phyloP scores from a whole-genome alignment of 164 flowering plant genomes.

The Liquidambar formosana region DNA sequence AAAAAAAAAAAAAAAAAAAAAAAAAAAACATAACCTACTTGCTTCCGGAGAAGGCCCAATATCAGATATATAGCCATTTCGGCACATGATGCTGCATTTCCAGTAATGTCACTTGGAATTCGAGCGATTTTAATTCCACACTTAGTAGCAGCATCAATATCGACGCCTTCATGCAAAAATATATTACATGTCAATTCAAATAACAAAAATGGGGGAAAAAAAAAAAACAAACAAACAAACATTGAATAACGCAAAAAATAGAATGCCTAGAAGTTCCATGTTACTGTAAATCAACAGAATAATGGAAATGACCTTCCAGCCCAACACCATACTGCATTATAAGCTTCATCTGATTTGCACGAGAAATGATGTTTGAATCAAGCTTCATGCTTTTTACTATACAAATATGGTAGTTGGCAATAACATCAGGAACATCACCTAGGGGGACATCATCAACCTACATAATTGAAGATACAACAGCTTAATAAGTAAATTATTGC shows the following conservation, averaged over 20 bases:
- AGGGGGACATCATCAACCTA: constrained; percentile 83
- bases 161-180: constrained; percentile 60
- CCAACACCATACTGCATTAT: constrained; percentile 94
- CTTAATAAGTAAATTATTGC: not conserved
- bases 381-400: constrained; percentile 60
- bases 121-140: constrained; percentile 86
- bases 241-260: not conserved
- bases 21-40: constrained; percentile 40
- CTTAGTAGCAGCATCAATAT: constrained; percentile 72
- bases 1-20: not conserved
- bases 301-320: constrained; percentile 57
- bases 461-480: constrained; percentile 1
- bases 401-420: constrained; percentile 67
- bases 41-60: constrained; percentile 85
- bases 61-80: constrained; percentile 91
- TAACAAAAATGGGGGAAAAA: too few relatives aligned
- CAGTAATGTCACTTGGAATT: constrained; percentile 69
- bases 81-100: constrained; percentile 91
- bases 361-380: constrained; percentile 54
- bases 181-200: constrained; percentile 2
- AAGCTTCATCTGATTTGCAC: constrained; percentile 78
- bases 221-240: not conserved
- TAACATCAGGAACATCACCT: constrained; percentile 56
- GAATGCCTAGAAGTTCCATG: not conserved
- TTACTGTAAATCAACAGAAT: not conserved